Evolutionary conservation across 2,329 filamentous ascomycete genomes (phyloP), one percentile per base, ranked within the genome.

Genomic region (Chalara sp.): DNA sequence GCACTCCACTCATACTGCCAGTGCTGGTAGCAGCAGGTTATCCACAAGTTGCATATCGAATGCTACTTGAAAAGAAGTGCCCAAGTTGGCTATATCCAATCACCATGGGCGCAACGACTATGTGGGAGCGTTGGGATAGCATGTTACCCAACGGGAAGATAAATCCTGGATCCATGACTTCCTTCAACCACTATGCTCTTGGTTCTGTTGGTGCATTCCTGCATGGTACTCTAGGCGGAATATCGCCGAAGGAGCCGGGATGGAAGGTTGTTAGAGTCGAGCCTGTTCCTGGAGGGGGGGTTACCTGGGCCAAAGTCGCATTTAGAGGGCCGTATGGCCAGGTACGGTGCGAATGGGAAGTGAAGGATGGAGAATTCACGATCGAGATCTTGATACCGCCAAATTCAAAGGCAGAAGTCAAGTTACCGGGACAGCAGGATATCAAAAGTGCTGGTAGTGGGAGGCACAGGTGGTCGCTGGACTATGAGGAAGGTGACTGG

Each of bases 21-120:
- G 51, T 49, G 2, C 47, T 62, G 1, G 53, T 53, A 12, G 13
- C 50, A 3, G 41, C 53, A 1, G 53, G 50, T 1, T 46, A 58
- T 8, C 50, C 47, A 4, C 58, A 58, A 21, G 32, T 63, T 1
- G 63, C 61, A 28, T 71, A 71, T 49, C 63, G 65, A 6, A 71
- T 72, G 66, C 56, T 72, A 2, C 55, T 67, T 2, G 63, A 68
- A 46, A 65, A 63, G 5, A 50, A 59, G 10, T 67, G 65, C 35
- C 68, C 68, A 0, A 65, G 48, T 10, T 63, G 60, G 59, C 33
- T 63, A 5, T 63, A 61, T 42, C 54, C 60, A 4, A 55, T 63
- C 13, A 58, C 57, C 2, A 63, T 63, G 59, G 60, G 60, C 11
- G 59, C 58, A 5, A 63, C 60, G 3, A 63, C 59, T 7, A 59